These are phyloP conservation scores for Thielaviopsis populi DNA, from an alignment of 2,329 filamentous ascomycete genomes.

Conservation along the genomic window DNA sequence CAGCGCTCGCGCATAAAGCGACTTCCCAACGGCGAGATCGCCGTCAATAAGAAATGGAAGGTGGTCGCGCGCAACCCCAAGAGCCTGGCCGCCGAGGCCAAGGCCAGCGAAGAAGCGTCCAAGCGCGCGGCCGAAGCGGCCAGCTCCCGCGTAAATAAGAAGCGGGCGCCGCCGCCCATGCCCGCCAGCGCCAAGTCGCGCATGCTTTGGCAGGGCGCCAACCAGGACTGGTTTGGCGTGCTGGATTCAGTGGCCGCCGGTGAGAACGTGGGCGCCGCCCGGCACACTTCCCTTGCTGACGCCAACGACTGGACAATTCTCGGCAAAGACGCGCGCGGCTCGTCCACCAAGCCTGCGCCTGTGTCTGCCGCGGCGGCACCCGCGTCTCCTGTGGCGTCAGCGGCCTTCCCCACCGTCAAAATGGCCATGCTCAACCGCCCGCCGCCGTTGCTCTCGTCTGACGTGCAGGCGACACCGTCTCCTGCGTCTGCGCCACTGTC, in stretches of 20 bases:
- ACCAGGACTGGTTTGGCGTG: neutral
- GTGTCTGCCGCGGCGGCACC: neutral
- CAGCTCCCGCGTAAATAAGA: neutral
- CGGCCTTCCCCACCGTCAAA: neutral
- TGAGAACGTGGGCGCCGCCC: neutral
- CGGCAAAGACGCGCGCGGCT: neutral
- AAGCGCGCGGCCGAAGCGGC: constrained; percentile 12
- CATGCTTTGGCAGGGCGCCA: neutral
- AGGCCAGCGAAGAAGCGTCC: constrained; percentile 13
- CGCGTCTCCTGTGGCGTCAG: neutral
- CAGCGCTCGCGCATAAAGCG: constrained; percentile 12
- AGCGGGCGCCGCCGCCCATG: neutral
- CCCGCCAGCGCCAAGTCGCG: neutral
- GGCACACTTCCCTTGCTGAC: neutral
- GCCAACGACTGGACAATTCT: neutral
- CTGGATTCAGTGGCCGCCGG: neutral
- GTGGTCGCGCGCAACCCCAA: constrained; percentile 15
- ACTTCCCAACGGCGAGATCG: constrained; percentile 13
- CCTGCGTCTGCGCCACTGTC: neutral
- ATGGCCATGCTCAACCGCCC: constrained; percentile 3
- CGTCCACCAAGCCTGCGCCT: neutral
- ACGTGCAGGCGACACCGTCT: neutral
- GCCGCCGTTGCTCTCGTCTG: neutral
- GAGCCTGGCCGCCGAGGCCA: constrained; percentile 12
- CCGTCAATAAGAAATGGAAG: constrained; percentile 16